These are phyloP conservation scores for Sporothrix brasiliensis DNA, from an alignment of 2,329 filamentous ascomycete species.

Conservation along the genomic window DNA sequence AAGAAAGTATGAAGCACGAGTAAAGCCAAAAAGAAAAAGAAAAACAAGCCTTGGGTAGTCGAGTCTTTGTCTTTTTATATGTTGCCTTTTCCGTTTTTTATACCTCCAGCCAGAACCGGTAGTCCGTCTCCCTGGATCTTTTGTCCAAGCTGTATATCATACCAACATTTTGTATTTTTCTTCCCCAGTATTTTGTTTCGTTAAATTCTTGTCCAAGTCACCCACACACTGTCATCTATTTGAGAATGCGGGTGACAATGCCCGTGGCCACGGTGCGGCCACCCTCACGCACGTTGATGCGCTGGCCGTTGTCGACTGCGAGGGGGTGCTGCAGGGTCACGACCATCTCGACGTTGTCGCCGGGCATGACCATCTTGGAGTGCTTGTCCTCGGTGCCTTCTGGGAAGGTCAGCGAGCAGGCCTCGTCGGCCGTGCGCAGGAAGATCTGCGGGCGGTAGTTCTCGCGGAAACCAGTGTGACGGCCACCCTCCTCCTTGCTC, in stretches of 20 bases:
- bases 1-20: background rate
- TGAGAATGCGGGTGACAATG: slow-evolving; percentile 73
- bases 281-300: slow-evolving; percentile 98
- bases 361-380: slow-evolving; percentile 89
- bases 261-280: slow-evolving; percentile 86
- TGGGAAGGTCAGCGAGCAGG: slow-evolving; percentile 79
- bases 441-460: slow-evolving; percentile 98
- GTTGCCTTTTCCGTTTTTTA: background rate
- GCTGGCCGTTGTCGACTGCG: slow-evolving; percentile 87
- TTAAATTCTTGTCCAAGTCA: background rate
- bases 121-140: background rate
- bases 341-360: slow-evolving; percentile 98
- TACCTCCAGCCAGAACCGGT: slow-evolving; percentile 1
- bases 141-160: slow-evolving; percentile 29
- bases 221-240: slow-evolving; percentile 45
- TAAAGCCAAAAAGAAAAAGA: too few species aligned
- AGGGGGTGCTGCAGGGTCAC: slow-evolving; percentile 82
- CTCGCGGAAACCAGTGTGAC: slow-evolving; percentile 91
- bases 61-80: background rate
- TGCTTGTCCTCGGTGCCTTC: slow-evolving; percentile 74
- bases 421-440: slow-evolving; percentile 87
- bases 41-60: background rate
- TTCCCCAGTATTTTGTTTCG: slow-evolving; percentile 19
- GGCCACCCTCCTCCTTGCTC: slow-evolving; percentile 96
- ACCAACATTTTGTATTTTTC: background rate